A percentile compares a stretch with the other conserved stretches of the same genome.
phyloP scores from a whole-genome alignment of 805 yeast species.

The Barnettozyma sucrosica region DNA sequence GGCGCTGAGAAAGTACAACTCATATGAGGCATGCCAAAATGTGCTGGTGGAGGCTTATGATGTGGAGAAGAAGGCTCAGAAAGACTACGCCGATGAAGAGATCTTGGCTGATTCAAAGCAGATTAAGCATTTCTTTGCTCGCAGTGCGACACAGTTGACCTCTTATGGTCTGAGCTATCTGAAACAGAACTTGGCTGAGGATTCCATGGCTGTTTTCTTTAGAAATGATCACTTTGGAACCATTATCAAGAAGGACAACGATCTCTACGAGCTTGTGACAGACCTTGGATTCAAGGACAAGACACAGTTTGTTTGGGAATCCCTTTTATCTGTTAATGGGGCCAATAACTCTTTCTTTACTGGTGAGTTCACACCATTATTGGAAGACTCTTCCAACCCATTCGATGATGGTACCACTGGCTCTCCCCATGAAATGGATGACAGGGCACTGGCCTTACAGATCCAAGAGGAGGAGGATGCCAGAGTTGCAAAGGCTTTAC shows the following conservation, averaged over 20 bases:
- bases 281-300: conserved; percentile 57
- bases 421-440: conserved; percentile 27
- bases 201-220: conserved; percentile 66
- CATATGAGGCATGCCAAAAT: conserved; percentile 58
- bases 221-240: conserved; percentile 89
- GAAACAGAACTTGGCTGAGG: conserved; percentile 38
- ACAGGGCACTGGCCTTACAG: conserved; percentile 38
- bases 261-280: conserved; percentile 62
- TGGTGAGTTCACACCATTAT: conserved; percentile 52
- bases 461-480: conserved; percentile 55
- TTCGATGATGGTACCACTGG: conserved; percentile 16
- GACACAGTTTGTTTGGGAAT: conserved; percentile 73
- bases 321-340: conserved; percentile 62
- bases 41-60: conserved; percentile 44
- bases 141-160: conserved; percentile 74
- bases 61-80: conserved; percentile 21
- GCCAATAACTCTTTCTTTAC: conserved; percentile 61
- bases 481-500: conserved; percentile 41
- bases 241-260: conserved; percentile 41
- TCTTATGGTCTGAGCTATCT: conserved; percentile 52
- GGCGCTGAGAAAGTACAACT: conserved; percentile 34
- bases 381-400: conserved; percentile 21
- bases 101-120: conserved; percentile 30
- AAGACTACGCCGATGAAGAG: conserved; percentile 23
- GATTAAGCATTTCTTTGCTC: conserved; percentile 45